Base-by-base conservation (phyloP, 148 eudicot genomes). In the Chenopodium berlandieri region DNA sequence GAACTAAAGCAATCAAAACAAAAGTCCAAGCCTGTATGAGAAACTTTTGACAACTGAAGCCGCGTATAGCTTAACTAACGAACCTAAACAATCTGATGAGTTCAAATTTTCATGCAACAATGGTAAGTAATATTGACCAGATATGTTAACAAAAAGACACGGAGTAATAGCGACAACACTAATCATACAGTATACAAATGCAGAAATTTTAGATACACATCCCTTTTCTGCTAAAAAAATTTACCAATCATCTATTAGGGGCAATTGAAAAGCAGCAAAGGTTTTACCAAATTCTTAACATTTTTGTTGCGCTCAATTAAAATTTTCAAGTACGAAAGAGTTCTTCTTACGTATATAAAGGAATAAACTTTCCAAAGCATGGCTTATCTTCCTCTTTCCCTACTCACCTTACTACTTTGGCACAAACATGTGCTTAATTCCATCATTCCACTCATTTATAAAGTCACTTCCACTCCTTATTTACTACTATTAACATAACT, bases 311-410 rank as follows among this genome's bases (percentile, higher is more conserved):
- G 7, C 44, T 10, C 56, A 52, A 52, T 3, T 14, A 4, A 10
- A 2, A 4, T 56, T 16, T 5, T 16, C 22, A 56, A 56, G 22
- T 22, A 56, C 62, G 6, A 13, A 56, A 56, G 62, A 56, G 19
- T 17, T 56, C 17, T 56, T 17, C 25, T 20, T 62, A 62, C 66
- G 23, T 62, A 62, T 7, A 71, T 34, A 40, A 40, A 19, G 30
- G 17, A 72, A 72, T 46, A 72, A 48, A 27, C 76, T 46, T 73
- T 48, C 60, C 76, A 73, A 13, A 3, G 60, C 76, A 73, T n/a
- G 16, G 20, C 76, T 19, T 72, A 72, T 72, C 75, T 72, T 72
- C 76, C 58, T 48, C 60, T 50, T 74, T 14, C 44, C 44, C 7
- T 40, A 40, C 44, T 40, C 44, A 40, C 44, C 44, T 37, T n/a